Conservation (phyloP, 2,329 filamentous ascomycete species). For the Cercospora berteroae region DNA sequence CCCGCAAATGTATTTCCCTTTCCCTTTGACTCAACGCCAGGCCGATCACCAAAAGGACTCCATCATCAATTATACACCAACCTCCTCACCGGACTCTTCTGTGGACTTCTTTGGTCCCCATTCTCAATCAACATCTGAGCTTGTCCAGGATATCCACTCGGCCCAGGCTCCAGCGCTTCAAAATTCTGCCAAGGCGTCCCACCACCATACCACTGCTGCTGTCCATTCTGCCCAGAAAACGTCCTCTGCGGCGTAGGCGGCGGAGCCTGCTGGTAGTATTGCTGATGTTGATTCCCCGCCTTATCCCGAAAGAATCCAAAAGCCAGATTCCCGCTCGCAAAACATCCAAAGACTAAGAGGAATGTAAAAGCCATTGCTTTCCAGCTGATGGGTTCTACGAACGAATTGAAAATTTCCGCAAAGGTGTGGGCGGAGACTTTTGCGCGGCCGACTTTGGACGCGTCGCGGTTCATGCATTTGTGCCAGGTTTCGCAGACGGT, state of each 20-base stretch:
- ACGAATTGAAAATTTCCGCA: slow-evolving; percentile 89
- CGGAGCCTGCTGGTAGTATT: slow-evolving; percentile 29
- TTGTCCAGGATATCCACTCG: slow-evolving; percentile 30
- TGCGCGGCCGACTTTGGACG: slow-evolving; percentile 72
- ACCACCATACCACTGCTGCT: slow-evolving; percentile 28
- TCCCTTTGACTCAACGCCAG: neutral
- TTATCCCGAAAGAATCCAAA: slow-evolving; percentile 56
- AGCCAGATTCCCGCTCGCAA: slow-evolving; percentile 59
- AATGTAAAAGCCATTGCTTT: slow-evolving; percentile 67
- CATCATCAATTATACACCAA: slow-evolving; percentile 31
- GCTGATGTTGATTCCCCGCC: slow-evolving; percentile 24
- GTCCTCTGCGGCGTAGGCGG: slow-evolving; percentile 38
- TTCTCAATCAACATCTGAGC: slow-evolving; percentile 32
- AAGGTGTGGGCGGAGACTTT: slow-evolving; percentile 83
- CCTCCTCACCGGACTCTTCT: slow-evolving; percentile 35
- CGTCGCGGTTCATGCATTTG: slow-evolving; percentile 81
- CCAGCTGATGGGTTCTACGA: slow-evolving; percentile 84
- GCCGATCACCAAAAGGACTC: neutral
- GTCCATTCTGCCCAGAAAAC: slow-evolving; percentile 32
- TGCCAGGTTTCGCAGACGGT: slow-evolving; percentile 76
- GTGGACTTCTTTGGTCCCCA: slow-evolving; percentile 27
- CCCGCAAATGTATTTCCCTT: neutral
- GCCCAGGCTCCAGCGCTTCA: slow-evolving; percentile 34
- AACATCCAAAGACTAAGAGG: slow-evolving; percentile 51
- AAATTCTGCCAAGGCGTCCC: slow-evolving; percentile 35